Conservation (phyloP, 179 eudicot genomes). For the Beta macrorhiza region DNA sequence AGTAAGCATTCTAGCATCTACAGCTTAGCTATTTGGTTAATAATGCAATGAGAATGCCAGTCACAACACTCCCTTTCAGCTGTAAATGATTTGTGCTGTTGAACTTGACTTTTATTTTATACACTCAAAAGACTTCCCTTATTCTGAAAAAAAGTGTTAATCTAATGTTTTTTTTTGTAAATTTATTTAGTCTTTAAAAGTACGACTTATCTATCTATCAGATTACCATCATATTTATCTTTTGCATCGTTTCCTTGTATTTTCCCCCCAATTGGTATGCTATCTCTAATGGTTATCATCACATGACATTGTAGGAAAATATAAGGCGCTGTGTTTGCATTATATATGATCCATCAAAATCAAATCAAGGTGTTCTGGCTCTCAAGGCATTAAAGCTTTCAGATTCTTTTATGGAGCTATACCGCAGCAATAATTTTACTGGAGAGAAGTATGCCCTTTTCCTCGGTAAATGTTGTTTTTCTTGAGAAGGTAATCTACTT, state of each 20-base stretch:
- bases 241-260: background rate
- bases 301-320: slow-evolving; percentile 66
- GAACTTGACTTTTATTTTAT: background rate
- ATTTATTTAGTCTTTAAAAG: background rate
- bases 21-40: background rate
- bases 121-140: background rate
- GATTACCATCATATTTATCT: background rate
- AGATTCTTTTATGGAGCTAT: slow-evolving; percentile 96
- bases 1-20: background rate
- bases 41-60: background rate
- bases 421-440: slow-evolving; percentile 77
- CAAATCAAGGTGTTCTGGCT: slow-evolving; percentile 92
- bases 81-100: background rate
- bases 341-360: slow-evolving; percentile 93
- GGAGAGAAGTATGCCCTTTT: slow-evolving; percentile 79
- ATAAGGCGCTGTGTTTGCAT: slow-evolving; percentile 95
- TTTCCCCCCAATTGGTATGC: background rate
- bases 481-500: background rate
- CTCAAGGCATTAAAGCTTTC: slow-evolving; percentile 94
- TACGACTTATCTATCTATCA: background rate
- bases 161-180: background rate
- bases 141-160: background rate
- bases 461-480: background rate
- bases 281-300: slow-evolving; percentile 2
- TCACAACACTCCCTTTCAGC: background rate